Conservation (phyloP, 768 basidiomycete genomes). For the Antrodiella citrinella region DNA sequence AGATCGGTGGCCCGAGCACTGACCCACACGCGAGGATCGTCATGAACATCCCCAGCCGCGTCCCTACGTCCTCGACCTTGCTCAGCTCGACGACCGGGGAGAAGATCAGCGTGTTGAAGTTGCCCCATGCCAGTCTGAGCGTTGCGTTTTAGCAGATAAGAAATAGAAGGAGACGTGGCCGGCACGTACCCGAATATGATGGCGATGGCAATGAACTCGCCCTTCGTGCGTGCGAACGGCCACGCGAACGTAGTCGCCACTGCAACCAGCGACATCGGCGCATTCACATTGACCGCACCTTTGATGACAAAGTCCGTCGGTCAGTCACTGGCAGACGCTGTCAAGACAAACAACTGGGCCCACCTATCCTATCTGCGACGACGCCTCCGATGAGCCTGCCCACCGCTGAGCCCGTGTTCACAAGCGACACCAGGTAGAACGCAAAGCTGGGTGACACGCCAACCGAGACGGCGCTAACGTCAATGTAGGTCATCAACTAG, state of each 20-base stretch:
- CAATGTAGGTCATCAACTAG: slow-evolving; percentile 61
- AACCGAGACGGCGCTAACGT: slow-evolving; percentile 42
- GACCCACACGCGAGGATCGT: slow-evolving; percentile 55
- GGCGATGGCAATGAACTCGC: slow-evolving; percentile 41
- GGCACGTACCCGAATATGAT: slow-evolving; percentile 56
- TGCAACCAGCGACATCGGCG: slow-evolving; percentile 48
- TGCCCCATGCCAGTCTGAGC: slow-evolving; percentile 50
- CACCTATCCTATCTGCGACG: slow-evolving; percentile 48
- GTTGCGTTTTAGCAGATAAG: background rate
- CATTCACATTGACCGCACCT: slow-evolving; percentile 67
- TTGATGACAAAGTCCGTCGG: background rate
- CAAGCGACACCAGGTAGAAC: slow-evolving; percentile 60
- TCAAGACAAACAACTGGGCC: slow-evolving; percentile 1
- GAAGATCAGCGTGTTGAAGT: slow-evolving; percentile 47
- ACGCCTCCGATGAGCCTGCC: slow-evolving; percentile 51
- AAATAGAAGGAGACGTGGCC: background rate
- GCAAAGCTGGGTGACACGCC: slow-evolving; percentile 44
- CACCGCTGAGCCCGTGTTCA: slow-evolving; percentile 56
- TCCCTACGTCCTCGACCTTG: slow-evolving; percentile 49
- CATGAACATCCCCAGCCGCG: slow-evolving; percentile 57
- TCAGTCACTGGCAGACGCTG: background rate
- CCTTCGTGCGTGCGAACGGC: slow-evolving; percentile 49
- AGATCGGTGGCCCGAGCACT: slow-evolving; percentile 64
- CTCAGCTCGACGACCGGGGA: slow-evolving; percentile 59
- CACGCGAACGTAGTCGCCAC: slow-evolving; percentile 58